Conservation (phyloP, 306 rosid genomes). For the Malus orientalis region DNA sequence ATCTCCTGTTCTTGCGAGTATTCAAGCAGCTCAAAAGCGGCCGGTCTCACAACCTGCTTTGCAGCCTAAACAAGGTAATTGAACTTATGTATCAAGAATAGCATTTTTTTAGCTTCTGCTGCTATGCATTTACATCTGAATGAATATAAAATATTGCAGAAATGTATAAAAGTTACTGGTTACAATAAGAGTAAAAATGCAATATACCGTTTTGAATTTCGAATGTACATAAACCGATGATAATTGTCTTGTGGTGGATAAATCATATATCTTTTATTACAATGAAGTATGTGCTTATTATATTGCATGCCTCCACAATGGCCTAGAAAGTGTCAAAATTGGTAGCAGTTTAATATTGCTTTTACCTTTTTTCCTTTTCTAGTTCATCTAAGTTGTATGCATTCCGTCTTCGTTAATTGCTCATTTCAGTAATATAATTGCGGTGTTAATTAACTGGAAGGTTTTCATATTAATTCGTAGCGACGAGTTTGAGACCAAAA, state of each 20-base stretch:
- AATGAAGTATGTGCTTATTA: background rate
- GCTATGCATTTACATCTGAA: background rate
- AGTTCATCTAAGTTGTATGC: background rate
- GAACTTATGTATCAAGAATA: background rate
- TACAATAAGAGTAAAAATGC: background rate
- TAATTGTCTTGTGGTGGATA: background rate
- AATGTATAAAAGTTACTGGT: background rate
- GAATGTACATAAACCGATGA: background rate
- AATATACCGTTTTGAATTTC: background rate
- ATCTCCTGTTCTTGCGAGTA: conserved; percentile 64
- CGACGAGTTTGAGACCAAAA: conserved; percentile 45
- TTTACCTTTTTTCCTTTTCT: background rate
- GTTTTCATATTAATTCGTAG: conserved; percentile 18
- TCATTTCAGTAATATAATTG: background rate
- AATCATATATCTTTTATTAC: background rate
- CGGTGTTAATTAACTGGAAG: background rate
- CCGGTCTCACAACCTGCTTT: conserved; percentile 62
- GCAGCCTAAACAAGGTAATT: conserved; percentile 65
- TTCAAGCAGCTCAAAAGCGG: conserved; percentile 95
- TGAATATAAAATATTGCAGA: background rate
- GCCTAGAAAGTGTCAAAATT: background rate
- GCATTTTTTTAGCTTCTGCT: background rate
- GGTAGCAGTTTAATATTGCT: background rate
- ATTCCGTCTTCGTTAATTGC: background rate
- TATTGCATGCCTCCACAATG: background rate